Base-by-base conservation (phyloP, 495 filamentous ascomycete species). In the Trichoderma virens region DNA sequence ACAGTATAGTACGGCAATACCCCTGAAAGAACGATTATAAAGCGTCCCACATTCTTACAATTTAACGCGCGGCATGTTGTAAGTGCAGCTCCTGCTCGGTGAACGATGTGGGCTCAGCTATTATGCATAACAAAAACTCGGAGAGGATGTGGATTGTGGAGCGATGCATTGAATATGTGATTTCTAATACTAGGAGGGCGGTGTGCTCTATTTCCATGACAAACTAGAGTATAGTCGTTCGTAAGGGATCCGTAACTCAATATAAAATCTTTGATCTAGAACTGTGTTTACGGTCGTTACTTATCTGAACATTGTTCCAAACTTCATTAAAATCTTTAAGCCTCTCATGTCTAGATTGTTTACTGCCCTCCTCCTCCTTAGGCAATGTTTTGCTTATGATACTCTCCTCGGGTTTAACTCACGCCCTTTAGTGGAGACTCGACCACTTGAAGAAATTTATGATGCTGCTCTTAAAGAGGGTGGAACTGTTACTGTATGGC, bases 391-490 rank as follows among this genome's bases (percentile, higher is more conserved):
- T n/a, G 67, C 67, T 28, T 68, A 68, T 43, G 67, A 68, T 39
- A 27, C 25, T 5, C 34, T 51, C 3, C 59, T 68, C 5, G 67
- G 65, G 13, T 68, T 68, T 47, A 54, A 65, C 34, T 30, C 41
- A 16, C 14, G 23, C 14, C 62, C 64, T 3, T 31, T 35, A n/a
- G 25, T 74, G 35, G 74, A 76, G 28, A 76, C 61, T 45, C 68
- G 74, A 34, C 70, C 68, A n/a, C 43, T 76, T 14, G 71, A 76
- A 20, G 61, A 76, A 43, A 75, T 77, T 43, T 72, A 77, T 62
- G 34, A 68, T 25, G 73, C 74, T 41, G 74, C 74, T 7, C 61
- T 68, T 38, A 64, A 61, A 28, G 74, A 76, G 56, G 73, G 71
- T 16, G 73, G 74, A 2, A 65, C 68, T 39, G 71, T 74, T 41